Base-by-base conservation (phyloP, 176 grass and related monocot species). In the Zoysia pacifica region DNA sequence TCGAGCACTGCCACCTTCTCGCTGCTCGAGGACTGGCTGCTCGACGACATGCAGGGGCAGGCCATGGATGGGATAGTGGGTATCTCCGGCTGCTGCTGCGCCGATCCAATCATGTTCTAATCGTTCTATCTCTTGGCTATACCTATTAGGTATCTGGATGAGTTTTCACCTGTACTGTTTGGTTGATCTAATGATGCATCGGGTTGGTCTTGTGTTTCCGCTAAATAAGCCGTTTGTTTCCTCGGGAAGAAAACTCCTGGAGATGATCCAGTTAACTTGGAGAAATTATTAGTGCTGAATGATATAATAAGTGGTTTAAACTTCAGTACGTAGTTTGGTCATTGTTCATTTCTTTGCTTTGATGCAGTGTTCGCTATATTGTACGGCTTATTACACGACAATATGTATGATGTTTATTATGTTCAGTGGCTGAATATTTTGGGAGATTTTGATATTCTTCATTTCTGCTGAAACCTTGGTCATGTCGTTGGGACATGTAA, bases 21-120 rank as follows among this genome's bases (percentile, higher is more conserved):
- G 1, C 68, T 86, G 53, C 83, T 89, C 4, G 87, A 89, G 83
- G 85, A 89, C 73, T 86, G 87, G 87, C 79, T 86, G 67, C 74
- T 89, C 6, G 83, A 89, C 6, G 83, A 89, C 79, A 72, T 82
- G 79, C 74, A 83, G 0, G 87, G 79, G 18, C 87, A 82, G 74
- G 72, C 82, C 67, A 77, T 85, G 73, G 87, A 89, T 67, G 74
- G 73, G 38, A 9, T 89, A 46, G 62, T 79, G 74, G 79, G 85
- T 53, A 68, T 86, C 38, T 79, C 83, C 37, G 62, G 62, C 2
- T 83, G 83, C 38, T 86, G 79, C 46, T 82, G 74, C 82, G 79
- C 87, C 10, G 83, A 86, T 49, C 87, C 87, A 6, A 89, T 89
- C 67, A 89, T 89, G 83, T 89, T 82, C 68, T 89, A 76, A 65